These are phyloP conservation scores for Cercospora berteroae DNA, from an alignment of 2,329 filamentous ascomycete species.

Conservation along the genomic window DNA sequence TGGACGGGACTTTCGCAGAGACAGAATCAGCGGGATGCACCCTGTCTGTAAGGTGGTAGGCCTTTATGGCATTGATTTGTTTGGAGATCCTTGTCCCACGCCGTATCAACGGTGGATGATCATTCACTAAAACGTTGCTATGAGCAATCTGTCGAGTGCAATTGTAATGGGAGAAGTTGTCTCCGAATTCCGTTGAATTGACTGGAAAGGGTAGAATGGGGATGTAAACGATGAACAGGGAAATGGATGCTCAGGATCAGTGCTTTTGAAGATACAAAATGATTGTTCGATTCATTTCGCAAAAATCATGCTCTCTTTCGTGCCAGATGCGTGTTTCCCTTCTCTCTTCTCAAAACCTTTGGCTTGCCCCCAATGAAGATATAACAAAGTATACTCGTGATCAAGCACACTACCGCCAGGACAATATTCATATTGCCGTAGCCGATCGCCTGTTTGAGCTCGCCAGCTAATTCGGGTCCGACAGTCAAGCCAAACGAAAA, in stretches of 20 bases:
- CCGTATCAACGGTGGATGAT: background rate
- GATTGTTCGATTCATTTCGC: background rate
- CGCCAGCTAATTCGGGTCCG: slow-evolving; percentile 58
- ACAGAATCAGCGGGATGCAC: background rate
- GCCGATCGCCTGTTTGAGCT: slow-evolving; percentile 51
- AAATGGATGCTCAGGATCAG: background rate
- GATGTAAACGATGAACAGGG: background rate
- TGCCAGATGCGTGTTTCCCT: slow-evolving; percentile 16
- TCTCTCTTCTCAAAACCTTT: slow-evolving; percentile 29
- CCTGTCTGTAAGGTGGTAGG: background rate
- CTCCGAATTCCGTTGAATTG: background rate
- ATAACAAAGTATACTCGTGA: slow-evolving; percentile 47
- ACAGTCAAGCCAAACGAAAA: slow-evolving; percentile 60
- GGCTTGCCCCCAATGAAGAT: slow-evolving; percentile 49
- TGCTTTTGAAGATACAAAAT: background rate
- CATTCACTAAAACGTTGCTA: background rate
- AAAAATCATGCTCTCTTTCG: slow-evolving; percentile 17
- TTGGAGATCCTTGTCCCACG: background rate
- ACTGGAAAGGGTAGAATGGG: background rate
- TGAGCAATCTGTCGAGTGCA: too few species aligned
- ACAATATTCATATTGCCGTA: slow-evolving; percentile 60
- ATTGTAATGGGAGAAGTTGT: too few species aligned
- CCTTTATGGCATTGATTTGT: background rate
- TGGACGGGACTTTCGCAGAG: background rate
- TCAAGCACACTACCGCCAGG: slow-evolving; percentile 47